Base-by-base conservation (phyloP, 768 basidiomycete species). In the Neoboletus subvelutipes region DNA sequence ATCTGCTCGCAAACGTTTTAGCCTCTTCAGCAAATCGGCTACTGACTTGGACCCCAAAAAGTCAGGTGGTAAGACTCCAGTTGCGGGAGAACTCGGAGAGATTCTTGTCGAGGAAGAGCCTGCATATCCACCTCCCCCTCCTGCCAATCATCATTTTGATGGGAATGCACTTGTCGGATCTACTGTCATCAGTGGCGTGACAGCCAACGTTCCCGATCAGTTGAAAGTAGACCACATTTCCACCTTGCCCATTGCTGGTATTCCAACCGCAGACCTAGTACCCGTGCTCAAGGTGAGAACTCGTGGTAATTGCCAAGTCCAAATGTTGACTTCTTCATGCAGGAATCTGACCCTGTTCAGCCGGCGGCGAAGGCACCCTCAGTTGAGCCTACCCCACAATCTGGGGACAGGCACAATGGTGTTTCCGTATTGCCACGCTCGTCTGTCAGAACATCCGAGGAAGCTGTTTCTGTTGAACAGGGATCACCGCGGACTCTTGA, bases 31-130 rank as follows among this genome's bases (percentile, higher is more conserved):
- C 43, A 66, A 65, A 41, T 66, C 56, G 4, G 52, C 65, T 43
- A 63, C 62, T 17, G 67, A 63, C 41, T 45, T 60, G 52, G 55
- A 59, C 18, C 42, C 36, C 20, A 69, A 67, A 62, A 66, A 71
- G 57, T 58, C 64, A 18, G 69, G 71, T 41, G 75, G 72, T 29
- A 80, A 72, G 65, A 62, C 68, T 26, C 72, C 71, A 13, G 76
- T 74, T 52, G 72, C 86, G 22, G 86, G 86, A 18, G 89, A 91
- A 73, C 78, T 88, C 80, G 89, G 89, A 11, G 89, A 90, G 66
- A 74, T 84, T 17, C 62, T 88, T 33, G 70, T 76, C 22, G 87
- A 89, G 65, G 83, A 81, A 61, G 77, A 76, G n/a, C 51, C 60
- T 24, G 41, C 61, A 55, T 10, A 52, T 56, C 47, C 55, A 42